Percentiles rank a stretch among this genome's conserved stretches.
phyloP scores from a whole-genome alignment of 2,329 filamentous ascomycete genomes.

The Cadophora malorum region DNA sequence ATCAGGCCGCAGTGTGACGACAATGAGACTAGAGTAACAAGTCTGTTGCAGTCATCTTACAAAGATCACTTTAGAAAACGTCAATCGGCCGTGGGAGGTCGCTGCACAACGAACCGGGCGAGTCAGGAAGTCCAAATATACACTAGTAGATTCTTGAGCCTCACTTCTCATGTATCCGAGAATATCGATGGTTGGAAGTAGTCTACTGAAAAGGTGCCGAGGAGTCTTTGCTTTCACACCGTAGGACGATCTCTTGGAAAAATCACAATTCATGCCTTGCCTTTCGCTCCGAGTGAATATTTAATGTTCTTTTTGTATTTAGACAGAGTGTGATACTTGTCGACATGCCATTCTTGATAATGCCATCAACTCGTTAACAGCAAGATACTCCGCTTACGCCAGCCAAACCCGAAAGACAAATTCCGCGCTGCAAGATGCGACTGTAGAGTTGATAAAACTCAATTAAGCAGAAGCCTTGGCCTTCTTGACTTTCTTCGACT shows the following conservation, averaged over 20 bases:
- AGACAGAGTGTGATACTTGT: constrained; percentile 8
- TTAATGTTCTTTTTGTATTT: constrained; percentile 9
- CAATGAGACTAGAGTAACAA: neutral
- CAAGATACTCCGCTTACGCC: constrained; percentile 17
- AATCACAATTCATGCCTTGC: neutral
- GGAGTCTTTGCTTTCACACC: neutral
- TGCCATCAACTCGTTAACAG: constrained; percentile 9
- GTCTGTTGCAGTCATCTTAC: neutral
- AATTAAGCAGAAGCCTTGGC: constrained; percentile 30
- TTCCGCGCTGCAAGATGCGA: constrained; percentile 1
- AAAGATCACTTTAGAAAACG: too few relatives aligned
- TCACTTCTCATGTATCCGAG: too few relatives aligned
- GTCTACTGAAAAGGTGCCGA: too few relatives aligned
- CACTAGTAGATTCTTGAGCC: too few relatives aligned
- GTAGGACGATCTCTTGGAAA: neutral
- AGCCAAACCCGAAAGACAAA: neutral
- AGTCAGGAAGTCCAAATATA: too few relatives aligned
- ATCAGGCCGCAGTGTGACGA: neutral
- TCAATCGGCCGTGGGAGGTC: too few relatives aligned
- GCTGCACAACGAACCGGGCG: too few relatives aligned
- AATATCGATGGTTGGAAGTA: too few relatives aligned
- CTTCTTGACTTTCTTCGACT: constrained; percentile 46
- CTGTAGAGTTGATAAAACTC: neutral
- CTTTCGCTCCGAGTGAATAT: neutral
- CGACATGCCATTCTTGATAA: neutral